Evolutionary conservation across 352 stramenopile genomes (phyloP).

Genomic region (Phytophthora europaea): DNA sequence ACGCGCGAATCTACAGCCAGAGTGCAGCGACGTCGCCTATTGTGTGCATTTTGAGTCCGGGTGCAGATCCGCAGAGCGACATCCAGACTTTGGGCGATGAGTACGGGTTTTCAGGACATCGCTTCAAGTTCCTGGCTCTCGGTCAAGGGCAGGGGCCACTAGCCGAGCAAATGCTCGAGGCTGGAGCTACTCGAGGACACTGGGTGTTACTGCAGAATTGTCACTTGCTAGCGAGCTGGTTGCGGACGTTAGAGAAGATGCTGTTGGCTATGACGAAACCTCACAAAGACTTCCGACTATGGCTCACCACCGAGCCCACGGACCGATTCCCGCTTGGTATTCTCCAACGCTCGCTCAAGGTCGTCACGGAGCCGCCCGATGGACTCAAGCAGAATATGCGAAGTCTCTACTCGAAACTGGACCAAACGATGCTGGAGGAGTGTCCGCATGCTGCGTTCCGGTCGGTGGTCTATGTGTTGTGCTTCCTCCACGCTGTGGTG

Average conservation of each 20-base stretch:
- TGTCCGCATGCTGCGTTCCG: constrained; percentile 94
- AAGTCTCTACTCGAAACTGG: constrained; percentile 93
- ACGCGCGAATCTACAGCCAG: constrained; percentile 94
- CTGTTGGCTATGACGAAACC: constrained; percentile 92
- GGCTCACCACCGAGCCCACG: constrained; percentile 96
- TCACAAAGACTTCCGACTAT: constrained; percentile 96
- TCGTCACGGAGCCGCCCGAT: constrained; percentile 96
- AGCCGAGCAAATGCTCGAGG: constrained; percentile 95
- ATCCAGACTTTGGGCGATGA: constrained; percentile 95
- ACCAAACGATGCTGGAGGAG: constrained; percentile 92
- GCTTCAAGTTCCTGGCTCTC: constrained; percentile 95
- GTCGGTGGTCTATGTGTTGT: constrained; percentile 96
- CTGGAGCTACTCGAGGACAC: constrained; percentile 84
- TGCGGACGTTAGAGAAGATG: constrained; percentile 94
- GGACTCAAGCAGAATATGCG: constrained; percentile 98
- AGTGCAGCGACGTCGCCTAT: constrained; percentile 90
- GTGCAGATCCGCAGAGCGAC: constrained; percentile 94
- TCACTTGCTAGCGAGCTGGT: constrained; percentile 95
- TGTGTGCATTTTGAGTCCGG: constrained; percentile 96
- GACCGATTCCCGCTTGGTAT: constrained; percentile 97
- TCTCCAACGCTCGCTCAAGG: constrained; percentile 95
- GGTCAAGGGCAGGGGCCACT: constrained; percentile 95
- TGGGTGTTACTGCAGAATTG: constrained; percentile 97
- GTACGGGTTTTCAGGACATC: constrained; percentile 90
- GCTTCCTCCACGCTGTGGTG: constrained; percentile 96